These are phyloP conservation scores for Triticum turgidum DNA, from an alignment of 176 grass and related monocot genomes.

Conservation along the genomic window DNA sequence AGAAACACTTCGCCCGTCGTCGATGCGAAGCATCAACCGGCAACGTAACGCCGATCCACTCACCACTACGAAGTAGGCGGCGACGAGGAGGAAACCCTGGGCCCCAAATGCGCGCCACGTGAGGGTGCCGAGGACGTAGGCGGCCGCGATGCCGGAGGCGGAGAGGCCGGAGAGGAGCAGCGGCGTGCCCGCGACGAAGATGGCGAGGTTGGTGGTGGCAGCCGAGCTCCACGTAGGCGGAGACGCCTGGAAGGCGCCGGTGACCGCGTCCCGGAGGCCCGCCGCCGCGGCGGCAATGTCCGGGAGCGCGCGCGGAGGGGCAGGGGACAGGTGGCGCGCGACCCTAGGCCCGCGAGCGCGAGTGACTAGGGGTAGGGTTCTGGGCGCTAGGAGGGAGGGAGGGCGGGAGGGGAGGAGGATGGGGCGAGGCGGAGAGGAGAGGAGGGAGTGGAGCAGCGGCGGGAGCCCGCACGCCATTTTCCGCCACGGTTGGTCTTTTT, in stretches of 20 bases:
- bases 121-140: constrained; percentile 68
- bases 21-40: neutral
- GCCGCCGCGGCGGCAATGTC: constrained; percentile 27
- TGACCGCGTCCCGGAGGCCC: constrained; percentile 29
- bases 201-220: constrained; percentile 50
- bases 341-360: neutral
- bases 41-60: constrained; percentile 30
- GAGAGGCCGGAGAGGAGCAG: constrained; percentile 75
- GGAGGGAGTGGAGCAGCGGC: constrained; percentile 27
- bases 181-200: constrained; percentile 66
- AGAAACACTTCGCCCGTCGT: neutral
- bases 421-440: constrained; percentile 8
- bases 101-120: constrained; percentile 76
- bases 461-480: constrained; percentile 54
- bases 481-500: neutral
- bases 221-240: constrained; percentile 76
- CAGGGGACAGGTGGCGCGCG: neutral
- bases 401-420: neutral
- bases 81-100: constrained; percentile 61
- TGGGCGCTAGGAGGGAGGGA: neutral
- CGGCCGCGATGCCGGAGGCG: constrained; percentile 58
- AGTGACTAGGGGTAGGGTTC: neutral
- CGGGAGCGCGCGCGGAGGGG: constrained; percentile 26
- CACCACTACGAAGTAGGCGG: constrained; percentile 70
- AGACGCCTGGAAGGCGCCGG: constrained; percentile 46